Evolutionary conservation across 768 basidiomycete genomes (phyloP).

Genomic region (Leccinum fibrillosum): DNA sequence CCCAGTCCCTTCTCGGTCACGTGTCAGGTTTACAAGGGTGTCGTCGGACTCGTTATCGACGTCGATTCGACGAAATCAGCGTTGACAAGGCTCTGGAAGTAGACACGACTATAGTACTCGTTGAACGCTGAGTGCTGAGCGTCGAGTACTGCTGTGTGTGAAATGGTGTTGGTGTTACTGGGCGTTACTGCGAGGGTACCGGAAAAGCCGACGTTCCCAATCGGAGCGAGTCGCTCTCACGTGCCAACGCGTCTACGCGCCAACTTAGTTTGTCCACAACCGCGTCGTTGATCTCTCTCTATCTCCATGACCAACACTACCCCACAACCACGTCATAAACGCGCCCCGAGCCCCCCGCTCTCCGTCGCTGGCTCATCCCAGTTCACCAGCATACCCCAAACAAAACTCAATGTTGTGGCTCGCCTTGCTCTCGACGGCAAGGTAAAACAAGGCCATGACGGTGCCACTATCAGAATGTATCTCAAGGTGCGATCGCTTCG

Average conservation of each 20-base stretch:
- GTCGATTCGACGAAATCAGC: background rate
- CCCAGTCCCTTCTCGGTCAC: slow-evolving; percentile 21
- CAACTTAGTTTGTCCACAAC: slow-evolving; percentile 1
- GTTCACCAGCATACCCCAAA: slow-evolving; percentile 40
- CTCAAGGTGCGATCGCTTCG: slow-evolving; percentile 52
- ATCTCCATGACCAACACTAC: slow-evolving; percentile 4
- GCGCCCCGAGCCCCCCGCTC: slow-evolving; percentile 30
- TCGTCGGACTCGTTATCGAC: background rate
- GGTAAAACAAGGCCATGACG: slow-evolving; percentile 62
- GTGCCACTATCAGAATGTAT: slow-evolving; percentile 69
- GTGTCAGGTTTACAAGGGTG: background rate
- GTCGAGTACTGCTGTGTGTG: background rate
- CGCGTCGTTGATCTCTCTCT: background rate
- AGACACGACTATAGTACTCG: background rate
- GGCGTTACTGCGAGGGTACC: background rate
- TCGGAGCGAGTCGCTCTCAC: slow-evolving; percentile 9
- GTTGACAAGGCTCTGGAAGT: background rate
- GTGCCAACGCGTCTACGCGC: slow-evolving; percentile 25
- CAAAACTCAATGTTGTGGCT: slow-evolving; percentile 65
- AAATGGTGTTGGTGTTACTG: background rate
- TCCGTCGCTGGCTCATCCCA: slow-evolving; percentile 40
- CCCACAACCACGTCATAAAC: slow-evolving; percentile 26
- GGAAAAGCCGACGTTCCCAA: background rate
- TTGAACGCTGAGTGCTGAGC: background rate
- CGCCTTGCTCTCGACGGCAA: slow-evolving; percentile 74